A percentile compares a stretch with the other conserved stretches of the same genome.
These are phyloP conservation scores for Aspergillaceae sp. DNA, from an alignment of 2,329 filamentous ascomycete species.

Conservation along the genomic window DNA sequence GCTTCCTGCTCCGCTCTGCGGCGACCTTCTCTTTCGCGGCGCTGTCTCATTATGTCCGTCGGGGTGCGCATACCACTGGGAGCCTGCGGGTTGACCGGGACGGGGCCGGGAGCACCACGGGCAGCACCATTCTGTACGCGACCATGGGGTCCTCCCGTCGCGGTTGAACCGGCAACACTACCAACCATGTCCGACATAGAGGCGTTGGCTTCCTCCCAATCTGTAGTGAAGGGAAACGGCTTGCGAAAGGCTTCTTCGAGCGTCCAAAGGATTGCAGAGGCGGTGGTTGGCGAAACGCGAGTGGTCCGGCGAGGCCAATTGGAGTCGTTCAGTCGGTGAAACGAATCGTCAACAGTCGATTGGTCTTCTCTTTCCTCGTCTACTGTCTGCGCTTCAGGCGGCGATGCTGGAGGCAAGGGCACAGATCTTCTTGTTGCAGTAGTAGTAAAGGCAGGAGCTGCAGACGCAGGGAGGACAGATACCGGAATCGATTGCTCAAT, in stretches of 20 bases:
- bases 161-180: constrained; percentile 38
- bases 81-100: constrained; percentile 43
- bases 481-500: constrained; percentile 17
- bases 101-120: constrained; percentile 35
- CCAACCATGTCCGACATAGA: constrained; percentile 80
- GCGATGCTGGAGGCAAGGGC: constrained; percentile 20
- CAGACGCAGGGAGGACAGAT: constrained; percentile 14
- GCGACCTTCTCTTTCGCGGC: constrained; percentile 65
- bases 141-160: constrained; percentile 38
- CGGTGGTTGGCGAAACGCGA: constrained; percentile 73
- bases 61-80: constrained; percentile 66
- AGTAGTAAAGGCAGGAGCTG: not conserved
- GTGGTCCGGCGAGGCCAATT: constrained; percentile 44
- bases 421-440: constrained; percentile 4
- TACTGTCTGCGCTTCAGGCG: constrained; percentile 21
- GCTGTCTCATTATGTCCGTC: constrained; percentile 83
- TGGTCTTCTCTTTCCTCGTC: constrained; percentile 21
- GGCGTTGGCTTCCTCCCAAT: constrained; percentile 79
- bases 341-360: constrained; percentile 24
- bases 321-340: constrained; percentile 32
- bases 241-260: constrained; percentile 83
- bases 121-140: constrained; percentile 50
- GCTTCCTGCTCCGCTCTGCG: constrained; percentile 60
- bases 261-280: constrained; percentile 82
- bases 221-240: constrained; percentile 73